Conservation (phyloP, 2,329 filamentous ascomycete genomes). For the Cyanodermella asteris region DNA sequence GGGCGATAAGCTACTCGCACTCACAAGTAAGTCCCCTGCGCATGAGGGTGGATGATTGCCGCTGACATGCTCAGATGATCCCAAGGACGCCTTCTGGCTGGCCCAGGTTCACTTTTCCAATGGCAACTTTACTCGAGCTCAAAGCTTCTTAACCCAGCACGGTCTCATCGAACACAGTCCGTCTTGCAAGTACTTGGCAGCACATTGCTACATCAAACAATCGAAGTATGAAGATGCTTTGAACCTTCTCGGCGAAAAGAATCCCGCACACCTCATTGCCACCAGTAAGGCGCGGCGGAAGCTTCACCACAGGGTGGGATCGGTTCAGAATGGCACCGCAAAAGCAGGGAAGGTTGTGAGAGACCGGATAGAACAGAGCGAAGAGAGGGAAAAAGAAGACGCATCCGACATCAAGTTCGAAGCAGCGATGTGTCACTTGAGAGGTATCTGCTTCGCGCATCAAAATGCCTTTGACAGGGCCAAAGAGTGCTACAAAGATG, state of each 20-base stretch:
- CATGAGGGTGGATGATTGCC: constrained; percentile 5
- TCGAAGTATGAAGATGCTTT: constrained; percentile 77
- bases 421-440: constrained; percentile 89
- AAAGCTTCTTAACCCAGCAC: constrained; percentile 64
- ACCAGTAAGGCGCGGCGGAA: constrained; percentile 47
- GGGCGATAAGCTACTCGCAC: constrained; percentile 82
- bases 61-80: constrained; percentile 42
- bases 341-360: constrained; percentile 23
- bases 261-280: constrained; percentile 69
- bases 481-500: constrained; percentile 96
- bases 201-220: constrained; percentile 87
- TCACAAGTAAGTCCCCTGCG: constrained; percentile 47
- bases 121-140: constrained; percentile 81
- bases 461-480: constrained; percentile 93
- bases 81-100: constrained; percentile 88
- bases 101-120: constrained; percentile 96
- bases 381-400: constrained; percentile 46
- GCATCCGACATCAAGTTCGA: constrained; percentile 63
- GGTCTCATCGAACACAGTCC: constrained; percentile 63
- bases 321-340: constrained; percentile 26
- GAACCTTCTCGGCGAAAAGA: constrained; percentile 68
- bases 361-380: constrained; percentile 33
- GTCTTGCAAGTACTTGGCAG: constrained; percentile 78
- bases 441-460: constrained; percentile 86
- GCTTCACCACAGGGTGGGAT: constrained; percentile 40